These are phyloP conservation scores for Plasmodium yoelii DNA, from an alignment of 169 alveolate species.

Conservation along the genomic window DNA sequence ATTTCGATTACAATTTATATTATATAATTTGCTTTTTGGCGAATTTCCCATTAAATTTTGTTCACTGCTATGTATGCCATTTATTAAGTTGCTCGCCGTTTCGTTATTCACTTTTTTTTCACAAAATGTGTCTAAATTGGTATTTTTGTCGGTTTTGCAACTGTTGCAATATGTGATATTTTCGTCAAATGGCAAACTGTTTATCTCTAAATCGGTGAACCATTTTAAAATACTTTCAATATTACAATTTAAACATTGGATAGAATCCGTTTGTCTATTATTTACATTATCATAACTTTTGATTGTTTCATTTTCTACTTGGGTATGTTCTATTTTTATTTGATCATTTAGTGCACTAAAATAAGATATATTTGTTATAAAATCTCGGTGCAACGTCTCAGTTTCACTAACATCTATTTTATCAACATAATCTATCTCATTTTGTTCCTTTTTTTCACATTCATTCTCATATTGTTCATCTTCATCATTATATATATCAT, in stretches of 20 bases:
- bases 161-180: too few relatives aligned
- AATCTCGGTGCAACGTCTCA: not conserved
- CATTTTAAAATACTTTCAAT: not conserved
- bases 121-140: not conserved
- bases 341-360: too few relatives aligned
- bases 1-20: not conserved
- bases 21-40: not conserved
- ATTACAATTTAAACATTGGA: not conserved
- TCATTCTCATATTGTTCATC: slow-evolving; percentile 50
- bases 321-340: not conserved
- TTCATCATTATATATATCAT: slow-evolving; percentile 51
- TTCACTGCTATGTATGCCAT: not conserved
- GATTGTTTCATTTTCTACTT: not conserved
- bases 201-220: not conserved
- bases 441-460: slow-evolving; percentile 20
- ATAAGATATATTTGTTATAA: not conserved
- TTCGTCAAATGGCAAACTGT: not conserved
- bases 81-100: not conserved
- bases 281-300: not conserved
- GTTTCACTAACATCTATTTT: not conserved
- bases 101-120: not conserved
- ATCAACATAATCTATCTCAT: slow-evolving; percentile 24
- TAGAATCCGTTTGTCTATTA: not conserved
- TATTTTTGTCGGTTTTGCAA: not conserved
- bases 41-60: not conserved